Percentiles rank a stretch among this genome's conserved stretches.
Conservation (phyloP, 2,329 filamentous ascomycete genomes). For the Thermothelomyces thermophilus region DNA sequence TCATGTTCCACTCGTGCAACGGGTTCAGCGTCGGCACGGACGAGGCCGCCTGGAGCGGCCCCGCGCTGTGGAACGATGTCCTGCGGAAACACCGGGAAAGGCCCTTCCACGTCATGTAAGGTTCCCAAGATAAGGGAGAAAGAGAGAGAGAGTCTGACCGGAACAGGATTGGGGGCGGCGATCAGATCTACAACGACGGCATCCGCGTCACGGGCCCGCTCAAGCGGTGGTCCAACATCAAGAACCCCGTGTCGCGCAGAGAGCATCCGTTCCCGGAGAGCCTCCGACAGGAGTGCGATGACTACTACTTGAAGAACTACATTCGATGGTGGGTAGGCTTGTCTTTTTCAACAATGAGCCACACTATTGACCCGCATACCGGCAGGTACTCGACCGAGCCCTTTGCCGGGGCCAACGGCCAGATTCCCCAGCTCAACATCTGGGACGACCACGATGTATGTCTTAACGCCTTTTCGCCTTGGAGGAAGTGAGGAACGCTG, state of each 20-base stretch:
- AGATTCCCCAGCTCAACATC: constrained; percentile 93
- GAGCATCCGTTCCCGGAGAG: constrained; percentile 69
- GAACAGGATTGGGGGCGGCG: constrained; percentile 75
- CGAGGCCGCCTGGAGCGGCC: constrained; percentile 77
- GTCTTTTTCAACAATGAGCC: too few species aligned
- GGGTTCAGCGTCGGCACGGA: constrained; percentile 88
- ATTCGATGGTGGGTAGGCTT: too few species aligned
- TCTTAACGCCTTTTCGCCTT: constrained; percentile 24
- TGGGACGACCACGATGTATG: constrained; percentile 90
- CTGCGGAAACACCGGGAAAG: constrained; percentile 68
- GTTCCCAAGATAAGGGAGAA: not conserved
- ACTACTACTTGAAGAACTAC: constrained; percentile 89
- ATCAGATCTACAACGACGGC: constrained; percentile 95
- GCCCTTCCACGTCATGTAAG: constrained; percentile 85
- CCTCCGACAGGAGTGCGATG: constrained; percentile 76
- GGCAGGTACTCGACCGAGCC: constrained; percentile 81
- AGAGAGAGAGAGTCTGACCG: not conserved
- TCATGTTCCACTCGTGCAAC: constrained; percentile 98
- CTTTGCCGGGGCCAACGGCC: constrained; percentile 78
- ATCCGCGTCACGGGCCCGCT: constrained; percentile 81
- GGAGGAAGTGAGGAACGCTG: constrained; percentile 12
- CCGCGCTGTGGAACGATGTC: constrained; percentile 94
- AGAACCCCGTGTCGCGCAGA: constrained; percentile 75
- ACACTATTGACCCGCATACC: too few species aligned
- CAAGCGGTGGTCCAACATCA: constrained; percentile 73